Conservation (phyloP, 371 early-diverging fungal species). For the Nosema bombycis region DNA sequence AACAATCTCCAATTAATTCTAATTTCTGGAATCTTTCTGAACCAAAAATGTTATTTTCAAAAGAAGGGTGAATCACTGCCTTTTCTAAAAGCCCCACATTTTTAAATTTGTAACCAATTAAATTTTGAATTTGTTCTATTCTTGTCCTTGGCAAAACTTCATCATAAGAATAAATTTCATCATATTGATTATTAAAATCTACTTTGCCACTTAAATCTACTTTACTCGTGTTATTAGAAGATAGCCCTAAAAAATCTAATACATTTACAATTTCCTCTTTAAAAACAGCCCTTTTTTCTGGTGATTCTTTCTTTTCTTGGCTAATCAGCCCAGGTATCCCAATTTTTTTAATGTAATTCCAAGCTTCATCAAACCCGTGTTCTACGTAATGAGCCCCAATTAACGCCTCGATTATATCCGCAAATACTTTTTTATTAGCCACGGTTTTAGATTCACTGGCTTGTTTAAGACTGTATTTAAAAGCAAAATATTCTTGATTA, state of each 20-base stretch:
- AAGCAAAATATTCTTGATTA: slow-evolving; percentile 4
- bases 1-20: slow-evolving; percentile 57
- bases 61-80: slow-evolving; percentile 58
- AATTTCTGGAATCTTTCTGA: slow-evolving; percentile 41
- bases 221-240: neutral
- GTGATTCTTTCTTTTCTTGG: neutral
- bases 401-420: slow-evolving; percentile 58
- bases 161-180: slow-evolving; percentile 2
- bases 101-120: slow-evolving; percentile 49
- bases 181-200: neutral
- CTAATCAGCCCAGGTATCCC: slow-evolving; percentile 19
- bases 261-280: neutral
- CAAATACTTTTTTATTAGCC: slow-evolving; percentile 46
- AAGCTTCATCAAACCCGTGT: slow-evolving; percentile 20
- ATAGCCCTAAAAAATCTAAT: neutral
- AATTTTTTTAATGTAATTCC: slow-evolving; percentile 31
- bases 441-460: neutral
- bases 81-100: slow-evolving; percentile 52
- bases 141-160: slow-evolving; percentile 10
- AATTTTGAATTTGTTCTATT: slow-evolving; percentile 30
- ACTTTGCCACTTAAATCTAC: neutral
- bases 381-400: slow-evolving; percentile 48
- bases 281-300: neutral
- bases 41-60: slow-evolving; percentile 35
- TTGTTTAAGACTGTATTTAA: neutral